Evolutionary conservation across 2,329 filamentous ascomycete species (phyloP).

Genomic region (Aspergillus aculeatinus): DNA sequence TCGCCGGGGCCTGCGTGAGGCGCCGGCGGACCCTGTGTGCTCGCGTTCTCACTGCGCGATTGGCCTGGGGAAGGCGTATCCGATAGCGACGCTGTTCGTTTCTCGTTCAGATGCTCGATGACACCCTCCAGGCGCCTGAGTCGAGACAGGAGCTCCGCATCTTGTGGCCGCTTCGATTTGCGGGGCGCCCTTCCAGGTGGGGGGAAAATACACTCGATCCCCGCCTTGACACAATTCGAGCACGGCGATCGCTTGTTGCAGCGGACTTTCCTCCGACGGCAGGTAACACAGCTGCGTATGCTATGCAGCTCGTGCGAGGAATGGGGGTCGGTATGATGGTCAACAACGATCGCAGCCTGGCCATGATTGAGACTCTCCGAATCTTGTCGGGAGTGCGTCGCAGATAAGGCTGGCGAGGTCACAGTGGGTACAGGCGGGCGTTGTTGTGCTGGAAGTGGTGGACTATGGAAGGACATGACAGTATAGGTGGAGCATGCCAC

Average conservation of each 20-base stretch:
- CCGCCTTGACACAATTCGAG: slow-evolving; percentile 48
- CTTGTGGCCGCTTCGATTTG: slow-evolving; percentile 57
- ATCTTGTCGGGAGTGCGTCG: slow-evolving; percentile 5
- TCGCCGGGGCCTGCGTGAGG: slow-evolving; percentile 1
- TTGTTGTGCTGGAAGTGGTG: background rate
- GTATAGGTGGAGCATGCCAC: slow-evolving; percentile 10
- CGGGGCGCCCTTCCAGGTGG: slow-evolving; percentile 60
- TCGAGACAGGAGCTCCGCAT: slow-evolving; percentile 60
- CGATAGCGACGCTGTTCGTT: slow-evolving; percentile 25
- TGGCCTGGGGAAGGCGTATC: slow-evolving; percentile 12
- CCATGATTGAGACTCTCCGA: slow-evolving; percentile 7
- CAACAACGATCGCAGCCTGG: background rate
- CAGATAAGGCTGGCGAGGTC: slow-evolving; percentile 1
- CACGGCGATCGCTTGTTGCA: slow-evolving; percentile 51
- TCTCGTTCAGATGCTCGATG: slow-evolving; percentile 58
- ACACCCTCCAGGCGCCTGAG: slow-evolving; percentile 60
- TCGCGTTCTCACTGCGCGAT: slow-evolving; percentile 6
- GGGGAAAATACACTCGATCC: slow-evolving; percentile 63
- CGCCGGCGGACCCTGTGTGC: background rate
- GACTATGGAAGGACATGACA: slow-evolving; percentile 19
- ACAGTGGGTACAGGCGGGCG: slow-evolving; percentile 10
- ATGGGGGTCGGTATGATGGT: slow-evolving; percentile 4
- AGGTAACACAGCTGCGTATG: slow-evolving; percentile 48
- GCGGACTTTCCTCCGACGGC: slow-evolving; percentile 49
- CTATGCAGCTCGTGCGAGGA: slow-evolving; percentile 27